Conservation (phyloP, 2,329 filamentous ascomycete genomes). For the Aspergillus sp. region DNA sequence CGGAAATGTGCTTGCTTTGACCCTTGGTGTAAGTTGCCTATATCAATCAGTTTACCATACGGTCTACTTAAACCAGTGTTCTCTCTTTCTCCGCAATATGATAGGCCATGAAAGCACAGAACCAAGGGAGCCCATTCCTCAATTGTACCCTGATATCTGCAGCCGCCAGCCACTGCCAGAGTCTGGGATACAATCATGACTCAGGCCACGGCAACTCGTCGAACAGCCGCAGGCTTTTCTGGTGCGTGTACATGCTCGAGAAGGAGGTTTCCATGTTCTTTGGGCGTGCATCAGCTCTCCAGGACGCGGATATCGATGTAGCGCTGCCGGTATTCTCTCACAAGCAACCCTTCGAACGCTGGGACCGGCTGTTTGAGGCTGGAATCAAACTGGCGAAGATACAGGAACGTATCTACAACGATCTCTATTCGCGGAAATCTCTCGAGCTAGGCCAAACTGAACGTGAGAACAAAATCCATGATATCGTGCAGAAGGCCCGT, state of each 20-base stretch:
- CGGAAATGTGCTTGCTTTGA: constrained; percentile 24
- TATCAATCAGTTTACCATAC: neutral
- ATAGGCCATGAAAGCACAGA: constrained; percentile 19
- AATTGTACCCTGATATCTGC: constrained; percentile 17
- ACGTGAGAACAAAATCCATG: constrained; percentile 6
- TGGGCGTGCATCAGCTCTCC: constrained; percentile 19
- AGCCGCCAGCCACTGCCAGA: constrained; percentile 21
- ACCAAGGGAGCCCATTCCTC: constrained; percentile 14
- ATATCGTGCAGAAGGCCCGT: neutral
- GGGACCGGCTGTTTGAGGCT: constrained; percentile 17
- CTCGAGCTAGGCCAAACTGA: neutral
- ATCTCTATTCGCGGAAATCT: constrained; percentile 9
- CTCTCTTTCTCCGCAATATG: neutral
- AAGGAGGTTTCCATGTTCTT: constrained; percentile 19
- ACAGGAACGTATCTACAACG: constrained; percentile 16
- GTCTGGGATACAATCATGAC: constrained; percentile 20
- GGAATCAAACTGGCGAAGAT: constrained; percentile 15
- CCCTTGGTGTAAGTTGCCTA: constrained; percentile 21
- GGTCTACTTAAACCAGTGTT: neutral
- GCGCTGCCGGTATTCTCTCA: constrained; percentile 1
- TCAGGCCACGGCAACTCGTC: constrained; percentile 12
- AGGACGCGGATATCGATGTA: constrained; percentile 23
- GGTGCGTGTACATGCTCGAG: constrained; percentile 22
- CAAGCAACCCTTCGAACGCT: constrained; percentile 9
- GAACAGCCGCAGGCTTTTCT: constrained; percentile 22